A percentile compares a stretch with the other conserved stretches of the same genome.
Evolutionary conservation across 169 alveolate genomes (phyloP).

Genomic region (Pseudocohnilembus persalinus): DNA sequence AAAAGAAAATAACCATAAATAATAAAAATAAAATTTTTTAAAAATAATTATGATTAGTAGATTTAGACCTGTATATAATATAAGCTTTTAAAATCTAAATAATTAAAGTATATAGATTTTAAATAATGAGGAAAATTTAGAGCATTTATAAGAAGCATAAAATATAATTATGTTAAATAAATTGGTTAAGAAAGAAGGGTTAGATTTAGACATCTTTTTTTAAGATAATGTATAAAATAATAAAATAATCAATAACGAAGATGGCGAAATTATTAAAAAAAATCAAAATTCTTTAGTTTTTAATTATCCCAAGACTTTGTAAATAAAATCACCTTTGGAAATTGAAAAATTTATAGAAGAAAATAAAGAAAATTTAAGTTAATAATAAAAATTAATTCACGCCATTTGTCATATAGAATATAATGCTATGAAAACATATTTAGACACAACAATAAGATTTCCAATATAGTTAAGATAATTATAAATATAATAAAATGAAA

Average conservation of each 20-base stretch:
- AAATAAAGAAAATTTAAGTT: background rate
- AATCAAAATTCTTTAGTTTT: background rate
- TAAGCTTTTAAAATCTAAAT: background rate
- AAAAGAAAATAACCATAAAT: too few relatives aligned
- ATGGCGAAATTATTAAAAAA: background rate
- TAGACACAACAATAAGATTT: constrained; percentile 42
- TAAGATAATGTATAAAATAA: too few relatives aligned
- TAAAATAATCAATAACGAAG: background rate
- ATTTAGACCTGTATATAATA: too few relatives aligned
- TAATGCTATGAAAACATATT: constrained; percentile 44
- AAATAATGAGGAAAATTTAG: too few relatives aligned
- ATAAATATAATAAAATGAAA: background rate
- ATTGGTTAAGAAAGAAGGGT: too few relatives aligned
- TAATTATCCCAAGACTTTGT: background rate
- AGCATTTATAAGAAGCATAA: background rate
- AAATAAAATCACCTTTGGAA: too few relatives aligned
- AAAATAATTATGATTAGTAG: too few relatives aligned
- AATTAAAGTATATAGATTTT: background rate
- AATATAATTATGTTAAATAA: background rate
- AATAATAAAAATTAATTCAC: constrained; percentile 17
- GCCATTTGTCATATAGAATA: constrained; percentile 42
- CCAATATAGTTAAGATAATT: background rate
- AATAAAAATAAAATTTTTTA: too few relatives aligned
- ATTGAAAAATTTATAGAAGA: constrained; percentile 11
- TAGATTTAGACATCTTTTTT: too few relatives aligned